phyloP scores from a whole-genome alignment of 208 protist genomes.

The Trypanosomatidae sp. region DNA sequence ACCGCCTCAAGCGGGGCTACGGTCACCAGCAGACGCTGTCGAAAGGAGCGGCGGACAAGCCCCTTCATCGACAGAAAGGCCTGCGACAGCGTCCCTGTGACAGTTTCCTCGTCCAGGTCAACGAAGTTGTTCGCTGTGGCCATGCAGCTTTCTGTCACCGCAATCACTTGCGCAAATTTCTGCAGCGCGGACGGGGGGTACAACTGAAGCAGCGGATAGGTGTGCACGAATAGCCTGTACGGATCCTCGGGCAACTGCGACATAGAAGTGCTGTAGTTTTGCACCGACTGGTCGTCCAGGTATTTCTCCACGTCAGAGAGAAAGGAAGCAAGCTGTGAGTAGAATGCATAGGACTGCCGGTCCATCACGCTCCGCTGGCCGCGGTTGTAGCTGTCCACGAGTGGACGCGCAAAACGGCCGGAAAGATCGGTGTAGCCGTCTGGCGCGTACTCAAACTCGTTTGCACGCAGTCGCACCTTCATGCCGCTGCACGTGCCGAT shows the following conservation, averaged over 20 bases:
- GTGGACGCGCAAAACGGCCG: constrained; percentile 55
- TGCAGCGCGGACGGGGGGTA: constrained; percentile 36
- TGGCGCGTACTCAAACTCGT: constrained; percentile 83
- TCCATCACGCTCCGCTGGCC: constrained; percentile 45
- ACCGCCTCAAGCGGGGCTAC: constrained; percentile 64
- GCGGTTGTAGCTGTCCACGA: constrained; percentile 45
- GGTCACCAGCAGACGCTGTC: constrained; percentile 67
- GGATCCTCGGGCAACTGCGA: constrained; percentile 27
- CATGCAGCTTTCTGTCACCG: constrained; percentile 88
- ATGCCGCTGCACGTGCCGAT: constrained; percentile 81
- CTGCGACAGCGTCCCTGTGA: constrained; percentile 59
- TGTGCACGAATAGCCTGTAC: constrained; percentile 32
- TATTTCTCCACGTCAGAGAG: constrained; percentile 75
- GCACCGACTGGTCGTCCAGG: constrained; percentile 20
- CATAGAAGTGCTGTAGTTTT: constrained; percentile 21
- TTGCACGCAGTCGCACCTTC: constrained; percentile 58
- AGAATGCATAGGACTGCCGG: constrained; percentile 66
- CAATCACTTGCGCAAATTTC: constrained; percentile 65
- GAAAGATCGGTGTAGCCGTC: constrained; percentile 85
- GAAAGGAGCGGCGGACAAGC: constrained; percentile 80
- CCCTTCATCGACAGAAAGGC: constrained; percentile 84
- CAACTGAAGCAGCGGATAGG: constrained; percentile 56
- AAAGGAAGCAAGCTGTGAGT: constrained; percentile 79
- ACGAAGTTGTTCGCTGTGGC: constrained; percentile 84
- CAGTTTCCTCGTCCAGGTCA: constrained; percentile 76